Conservation (phyloP, 2,329 filamentous ascomycete species). For the Aspergillus thermomutatus region DNA sequence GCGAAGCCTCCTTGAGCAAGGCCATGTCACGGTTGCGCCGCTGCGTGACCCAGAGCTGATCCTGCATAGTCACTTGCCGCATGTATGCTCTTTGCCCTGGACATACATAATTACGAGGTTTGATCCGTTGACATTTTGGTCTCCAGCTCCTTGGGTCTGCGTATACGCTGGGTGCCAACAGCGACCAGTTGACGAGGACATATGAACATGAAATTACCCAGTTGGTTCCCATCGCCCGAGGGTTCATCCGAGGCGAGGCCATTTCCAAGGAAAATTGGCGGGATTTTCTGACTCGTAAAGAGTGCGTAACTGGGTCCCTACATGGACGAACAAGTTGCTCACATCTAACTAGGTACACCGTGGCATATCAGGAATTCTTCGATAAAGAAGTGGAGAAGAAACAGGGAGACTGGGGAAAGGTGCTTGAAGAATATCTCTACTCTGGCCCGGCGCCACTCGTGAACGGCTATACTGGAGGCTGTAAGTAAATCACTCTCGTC, state of each 20-base stretch:
- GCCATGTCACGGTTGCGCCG: too few relatives aligned
- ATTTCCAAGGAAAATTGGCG: background rate
- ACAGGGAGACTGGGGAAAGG: background rate
- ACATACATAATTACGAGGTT: too few relatives aligned
- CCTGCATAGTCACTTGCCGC: too few relatives aligned
- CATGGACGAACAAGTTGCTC: too few relatives aligned
- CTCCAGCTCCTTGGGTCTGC: background rate
- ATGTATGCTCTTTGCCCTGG: too few relatives aligned
- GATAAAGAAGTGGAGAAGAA: background rate
- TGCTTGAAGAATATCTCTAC: conserved; percentile 1
- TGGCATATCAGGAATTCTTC: conserved; percentile 1
- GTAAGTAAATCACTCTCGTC: background rate
- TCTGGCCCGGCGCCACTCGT: background rate
- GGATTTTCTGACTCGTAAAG: background rate
- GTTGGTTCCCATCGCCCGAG: background rate
- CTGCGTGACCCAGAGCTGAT: too few relatives aligned
- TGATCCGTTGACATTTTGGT: too few relatives aligned
- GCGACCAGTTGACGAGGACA: background rate
- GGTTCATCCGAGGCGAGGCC: background rate
- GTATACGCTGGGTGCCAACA: background rate
- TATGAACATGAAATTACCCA: conserved; percentile 2
- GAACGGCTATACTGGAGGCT: conserved; percentile 1
- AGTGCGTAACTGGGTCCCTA: background rate
- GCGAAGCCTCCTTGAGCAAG: too few relatives aligned
- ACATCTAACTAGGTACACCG: background rate